Conservation (phyloP, 768 basidiomycete species). For the Daedaleopsis nitida region DNA sequence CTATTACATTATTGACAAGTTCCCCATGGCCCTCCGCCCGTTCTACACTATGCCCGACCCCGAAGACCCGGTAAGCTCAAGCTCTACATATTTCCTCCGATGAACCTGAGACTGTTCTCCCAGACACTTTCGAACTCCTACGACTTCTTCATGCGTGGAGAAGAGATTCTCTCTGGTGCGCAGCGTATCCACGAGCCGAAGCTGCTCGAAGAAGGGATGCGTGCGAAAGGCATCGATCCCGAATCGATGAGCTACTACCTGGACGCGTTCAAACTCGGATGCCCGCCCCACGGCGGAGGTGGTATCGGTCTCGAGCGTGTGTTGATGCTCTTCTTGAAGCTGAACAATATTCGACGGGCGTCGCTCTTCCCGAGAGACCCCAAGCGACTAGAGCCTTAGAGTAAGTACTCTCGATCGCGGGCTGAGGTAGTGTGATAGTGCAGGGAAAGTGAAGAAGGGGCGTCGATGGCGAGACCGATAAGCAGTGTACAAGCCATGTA, state of each 20-base stretch:
- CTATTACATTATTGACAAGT: slow-evolving; percentile 99
- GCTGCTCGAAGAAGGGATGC: slow-evolving; percentile 85
- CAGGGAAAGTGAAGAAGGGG: background rate
- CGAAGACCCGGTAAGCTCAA: slow-evolving; percentile 64
- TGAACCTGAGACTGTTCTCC: slow-evolving; percentile 2
- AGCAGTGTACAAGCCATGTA: background rate
- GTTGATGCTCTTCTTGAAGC: slow-evolving; percentile 95
- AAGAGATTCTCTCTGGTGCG: slow-evolving; percentile 97
- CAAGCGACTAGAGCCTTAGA: slow-evolving; percentile 85
- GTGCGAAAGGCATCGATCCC: slow-evolving; percentile 84
- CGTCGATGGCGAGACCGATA: background rate
- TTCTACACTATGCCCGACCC: slow-evolving; percentile 99
- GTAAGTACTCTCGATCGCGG: background rate
- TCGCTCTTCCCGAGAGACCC: slow-evolving; percentile 97
- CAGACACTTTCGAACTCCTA: slow-evolving; percentile 96
- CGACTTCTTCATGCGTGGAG: slow-evolving; percentile 99
- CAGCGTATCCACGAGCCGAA: slow-evolving; percentile 94
- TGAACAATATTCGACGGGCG: slow-evolving; percentile 92
- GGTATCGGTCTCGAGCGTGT: slow-evolving; percentile 96
- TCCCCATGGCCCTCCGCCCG: slow-evolving; percentile 92
- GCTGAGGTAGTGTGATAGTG: background rate
- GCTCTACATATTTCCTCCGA: background rate
- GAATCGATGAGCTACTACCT: slow-evolving; percentile 90
- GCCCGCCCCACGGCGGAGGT: slow-evolving; percentile 95
- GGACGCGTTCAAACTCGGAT: slow-evolving; percentile 93